phyloP scores from a whole-genome alignment of 2,329 filamentous ascomycete genomes.

The Fusarium graminum region DNA sequence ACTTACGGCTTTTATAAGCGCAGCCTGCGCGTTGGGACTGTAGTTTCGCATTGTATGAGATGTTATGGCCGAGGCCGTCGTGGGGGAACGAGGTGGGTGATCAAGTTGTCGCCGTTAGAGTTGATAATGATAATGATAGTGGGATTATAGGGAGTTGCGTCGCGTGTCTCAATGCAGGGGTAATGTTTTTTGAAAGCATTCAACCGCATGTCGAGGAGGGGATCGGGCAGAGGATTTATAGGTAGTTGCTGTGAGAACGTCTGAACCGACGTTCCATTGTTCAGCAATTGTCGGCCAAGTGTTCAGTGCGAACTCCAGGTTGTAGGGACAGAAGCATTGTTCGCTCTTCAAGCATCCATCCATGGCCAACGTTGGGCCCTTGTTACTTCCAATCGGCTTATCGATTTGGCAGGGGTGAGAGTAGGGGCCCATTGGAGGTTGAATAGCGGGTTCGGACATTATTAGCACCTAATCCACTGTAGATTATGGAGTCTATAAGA shows the following conservation, averaged over 20 bases:
- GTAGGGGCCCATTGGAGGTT: slow-evolving; percentile 20
- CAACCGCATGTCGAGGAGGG: slow-evolving; percentile 41
- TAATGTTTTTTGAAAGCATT: slow-evolving; percentile 26
- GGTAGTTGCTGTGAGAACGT: slow-evolving; percentile 26
- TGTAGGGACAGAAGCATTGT: slow-evolving; percentile 29
- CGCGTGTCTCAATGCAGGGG: slow-evolving; percentile 44
- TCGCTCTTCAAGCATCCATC: slow-evolving; percentile 38
- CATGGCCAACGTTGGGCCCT: slow-evolving; percentile 22
- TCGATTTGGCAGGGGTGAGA: slow-evolving; percentile 43
- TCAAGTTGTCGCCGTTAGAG: slow-evolving; percentile 27
- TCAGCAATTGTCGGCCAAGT: slow-evolving; percentile 12
- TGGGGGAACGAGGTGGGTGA: slow-evolving; percentile 11
- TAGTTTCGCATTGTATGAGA: slow-evolving; percentile 54
- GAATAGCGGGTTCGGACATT: slow-evolving; percentile 14
- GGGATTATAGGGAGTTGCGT: slow-evolving; percentile 45
- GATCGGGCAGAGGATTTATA: slow-evolving; percentile 23
- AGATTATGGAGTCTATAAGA: slow-evolving; percentile 6
- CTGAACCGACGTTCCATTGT: slow-evolving; percentile 36
- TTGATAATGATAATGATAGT: slow-evolving; percentile 24
- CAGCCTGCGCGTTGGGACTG: slow-evolving; percentile 62
- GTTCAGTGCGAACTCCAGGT: slow-evolving; percentile 38
- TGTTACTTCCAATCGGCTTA: slow-evolving; percentile 39
- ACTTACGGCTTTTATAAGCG: slow-evolving; percentile 69
- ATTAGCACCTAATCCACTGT: not conserved
- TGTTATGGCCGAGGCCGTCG: slow-evolving; percentile 20